Evolutionary conservation across 228 moss, liverwort and hornwort genomes (phyloP).

Genomic region (Sphagnum magellanicum): DNA sequence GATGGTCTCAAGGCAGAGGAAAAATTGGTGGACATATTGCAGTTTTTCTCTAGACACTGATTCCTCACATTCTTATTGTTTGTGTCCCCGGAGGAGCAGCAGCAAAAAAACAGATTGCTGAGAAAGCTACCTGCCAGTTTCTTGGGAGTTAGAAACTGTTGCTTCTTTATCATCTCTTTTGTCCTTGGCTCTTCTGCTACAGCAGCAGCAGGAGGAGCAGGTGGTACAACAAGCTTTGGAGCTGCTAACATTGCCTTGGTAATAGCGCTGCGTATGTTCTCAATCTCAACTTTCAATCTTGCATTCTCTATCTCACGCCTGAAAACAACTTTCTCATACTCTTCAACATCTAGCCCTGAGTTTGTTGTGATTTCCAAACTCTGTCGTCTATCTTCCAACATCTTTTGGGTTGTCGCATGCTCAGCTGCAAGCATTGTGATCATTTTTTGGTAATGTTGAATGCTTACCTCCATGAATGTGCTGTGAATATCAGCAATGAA

Average conservation of each 20-base stretch:
- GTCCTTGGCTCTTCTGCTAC: too few relatives aligned
- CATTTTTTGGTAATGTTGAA: constrained; percentile 14
- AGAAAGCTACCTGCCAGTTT: too few relatives aligned
- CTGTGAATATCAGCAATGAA: constrained; percentile 24
- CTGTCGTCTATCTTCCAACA: constrained; percentile 8
- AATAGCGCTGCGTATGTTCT: constrained; percentile 11
- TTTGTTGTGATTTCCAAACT: constrained; percentile 12
- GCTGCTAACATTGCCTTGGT: not conserved
- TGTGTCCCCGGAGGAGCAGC: too few relatives aligned
- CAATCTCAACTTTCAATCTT: constrained; percentile 12
- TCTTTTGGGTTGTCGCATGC: constrained; percentile 12
- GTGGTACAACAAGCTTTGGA: too few relatives aligned
- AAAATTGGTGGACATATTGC: too few relatives aligned
- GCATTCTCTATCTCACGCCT: constrained; percentile 17
- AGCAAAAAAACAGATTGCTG: too few relatives aligned
- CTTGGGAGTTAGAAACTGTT: too few relatives aligned
- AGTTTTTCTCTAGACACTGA: too few relatives aligned
- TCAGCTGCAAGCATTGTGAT: constrained; percentile 11
- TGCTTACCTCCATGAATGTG: constrained; percentile 13
- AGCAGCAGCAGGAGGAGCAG: too few relatives aligned
- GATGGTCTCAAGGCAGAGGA: too few relatives aligned
- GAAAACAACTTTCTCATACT: constrained; percentile 17
- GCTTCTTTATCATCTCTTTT: too few relatives aligned
- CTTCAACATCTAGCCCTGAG: constrained; percentile 5
- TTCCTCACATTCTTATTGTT: too few relatives aligned